These are phyloP conservation scores for Dalechampia spathulata DNA, from an alignment of 441 rosid species.

Conservation along the genomic window DNA sequence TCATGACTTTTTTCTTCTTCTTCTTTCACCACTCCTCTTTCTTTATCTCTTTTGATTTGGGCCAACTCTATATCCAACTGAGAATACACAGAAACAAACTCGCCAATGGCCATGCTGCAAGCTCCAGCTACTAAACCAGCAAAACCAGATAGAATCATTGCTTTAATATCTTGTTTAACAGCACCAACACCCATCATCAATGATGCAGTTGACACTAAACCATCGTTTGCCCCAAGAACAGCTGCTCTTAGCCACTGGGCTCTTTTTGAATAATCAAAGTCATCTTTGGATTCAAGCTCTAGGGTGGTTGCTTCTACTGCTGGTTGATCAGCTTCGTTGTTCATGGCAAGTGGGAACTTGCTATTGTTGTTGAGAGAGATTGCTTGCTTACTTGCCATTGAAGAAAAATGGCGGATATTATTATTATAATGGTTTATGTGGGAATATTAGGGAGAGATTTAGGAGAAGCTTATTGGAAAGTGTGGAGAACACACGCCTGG, in stretches of 20 bases:
- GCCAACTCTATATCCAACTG: slow-evolving; percentile 73
- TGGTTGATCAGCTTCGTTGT: slow-evolving; percentile 30
- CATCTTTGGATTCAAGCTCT: slow-evolving; percentile 29
- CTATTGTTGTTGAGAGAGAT: slow-evolving; percentile 19
- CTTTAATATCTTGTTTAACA: slow-evolving; percentile 70
- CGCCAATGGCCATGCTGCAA: slow-evolving; percentile 95
- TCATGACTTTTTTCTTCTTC: neutral
- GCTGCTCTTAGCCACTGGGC: slow-evolving; percentile 94
- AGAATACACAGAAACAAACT: slow-evolving; percentile 84
- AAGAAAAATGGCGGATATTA: neutral
- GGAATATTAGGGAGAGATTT: neutral
- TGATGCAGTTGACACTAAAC: slow-evolving; percentile 74
- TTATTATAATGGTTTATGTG: too few species aligned
- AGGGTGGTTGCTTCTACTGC: neutral
- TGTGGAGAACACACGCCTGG: slow-evolving; percentile 63
- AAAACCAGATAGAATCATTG: slow-evolving; percentile 77
- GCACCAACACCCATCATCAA: slow-evolving; percentile 92
- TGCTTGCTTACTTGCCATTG: slow-evolving; percentile 33
- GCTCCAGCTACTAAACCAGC: slow-evolving; percentile 90
- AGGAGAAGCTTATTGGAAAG: slow-evolving; percentile 31
- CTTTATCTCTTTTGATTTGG: slow-evolving; percentile 45
- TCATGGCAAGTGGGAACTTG: slow-evolving; percentile 24
- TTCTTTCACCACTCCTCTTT: slow-evolving; percentile 8
- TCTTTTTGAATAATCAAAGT: slow-evolving; percentile 63
- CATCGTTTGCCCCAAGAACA: slow-evolving; percentile 84